These are phyloP conservation scores for Protomyces inouyei DNA, from an alignment of 1,139 yeast genomes.

Conservation along the genomic window DNA sequence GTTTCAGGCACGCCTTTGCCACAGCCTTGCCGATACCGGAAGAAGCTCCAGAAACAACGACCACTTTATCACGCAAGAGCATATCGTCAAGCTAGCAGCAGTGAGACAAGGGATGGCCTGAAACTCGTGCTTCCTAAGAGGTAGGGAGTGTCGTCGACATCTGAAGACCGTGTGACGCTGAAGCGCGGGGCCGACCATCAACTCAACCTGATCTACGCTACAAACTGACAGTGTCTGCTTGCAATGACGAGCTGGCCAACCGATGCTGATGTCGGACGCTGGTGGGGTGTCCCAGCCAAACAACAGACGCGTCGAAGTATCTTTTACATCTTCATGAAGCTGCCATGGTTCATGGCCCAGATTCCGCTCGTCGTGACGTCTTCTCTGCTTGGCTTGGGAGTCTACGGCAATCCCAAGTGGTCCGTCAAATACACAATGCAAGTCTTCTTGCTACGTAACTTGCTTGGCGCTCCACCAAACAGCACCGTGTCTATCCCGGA, in stretches of 20 bases:
- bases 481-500: not conserved
- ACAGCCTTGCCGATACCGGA: constrained; percentile 43
- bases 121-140: too few relatives aligned
- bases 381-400: not conserved
- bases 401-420: not conserved
- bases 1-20: constrained; percentile 39
- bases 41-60: constrained; percentile 46
- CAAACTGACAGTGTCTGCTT: too few relatives aligned
- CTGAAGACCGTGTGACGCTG: too few relatives aligned
- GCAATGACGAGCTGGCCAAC: not conserved
- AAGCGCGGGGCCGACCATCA: too few relatives aligned
- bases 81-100: too few relatives aligned
- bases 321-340: not conserved
- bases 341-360: not conserved
- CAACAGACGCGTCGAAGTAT: not conserved
- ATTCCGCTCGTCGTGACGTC: not conserved
- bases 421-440: not conserved
- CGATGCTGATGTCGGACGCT: not conserved
- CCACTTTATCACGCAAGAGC: constrained; percentile 29
- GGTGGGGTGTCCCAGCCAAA: not conserved
- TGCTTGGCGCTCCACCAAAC: not conserved
- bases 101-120: too few relatives aligned
- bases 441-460: not conserved
- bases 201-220: too few relatives aligned
- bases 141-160: too few relatives aligned